Conservation (phyloP, 768 basidiomycete species). For the Suillus brevipes region DNA sequence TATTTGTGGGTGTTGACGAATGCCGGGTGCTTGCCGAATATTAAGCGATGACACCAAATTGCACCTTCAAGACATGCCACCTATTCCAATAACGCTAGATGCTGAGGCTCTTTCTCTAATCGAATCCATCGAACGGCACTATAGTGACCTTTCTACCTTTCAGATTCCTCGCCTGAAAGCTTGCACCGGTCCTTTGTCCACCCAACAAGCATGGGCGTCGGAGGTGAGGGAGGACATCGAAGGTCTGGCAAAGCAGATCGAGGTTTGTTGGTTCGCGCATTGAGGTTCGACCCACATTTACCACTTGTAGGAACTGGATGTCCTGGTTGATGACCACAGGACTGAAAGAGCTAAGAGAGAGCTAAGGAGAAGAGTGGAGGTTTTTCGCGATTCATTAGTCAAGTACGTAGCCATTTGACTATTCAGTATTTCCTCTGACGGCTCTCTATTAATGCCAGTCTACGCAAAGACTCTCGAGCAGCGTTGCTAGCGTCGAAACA, state of each 20-base stretch:
- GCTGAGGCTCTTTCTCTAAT: constrained; percentile 53
- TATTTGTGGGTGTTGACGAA: too few species aligned
- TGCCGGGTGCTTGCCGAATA: too few species aligned
- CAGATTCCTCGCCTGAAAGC: constrained; percentile 73
- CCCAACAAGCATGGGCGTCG: constrained; percentile 72
- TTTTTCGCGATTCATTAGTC: constrained; percentile 46
- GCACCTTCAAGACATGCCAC: constrained; percentile 51
- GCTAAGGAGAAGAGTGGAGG: constrained; percentile 50
- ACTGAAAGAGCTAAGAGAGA: constrained; percentile 52
- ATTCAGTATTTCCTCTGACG: constrained; percentile 2
- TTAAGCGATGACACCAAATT: not conserved
- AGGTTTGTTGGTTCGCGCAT: constrained; percentile 42
- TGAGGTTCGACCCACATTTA: not conserved
- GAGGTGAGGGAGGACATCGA: constrained; percentile 80
- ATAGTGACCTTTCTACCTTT: constrained; percentile 62
- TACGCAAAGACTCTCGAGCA: constrained; percentile 62
- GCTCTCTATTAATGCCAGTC: constrained; percentile 35
- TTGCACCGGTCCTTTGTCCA: constrained; percentile 66
- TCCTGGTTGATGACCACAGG: constrained; percentile 71
- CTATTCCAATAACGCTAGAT: constrained; percentile 55
- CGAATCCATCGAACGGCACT: constrained; percentile 51
- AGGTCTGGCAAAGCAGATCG: constrained; percentile 59
- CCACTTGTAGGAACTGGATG: constrained; percentile 55
- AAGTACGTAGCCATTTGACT: constrained; percentile 43
- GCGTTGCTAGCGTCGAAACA: constrained; percentile 76